A percentile compares a stretch with the other conserved stretches of the same genome.
Evolutionary conservation across 441 rosid genomes (phyloP).

Genomic region (Iberis amara): DNA sequence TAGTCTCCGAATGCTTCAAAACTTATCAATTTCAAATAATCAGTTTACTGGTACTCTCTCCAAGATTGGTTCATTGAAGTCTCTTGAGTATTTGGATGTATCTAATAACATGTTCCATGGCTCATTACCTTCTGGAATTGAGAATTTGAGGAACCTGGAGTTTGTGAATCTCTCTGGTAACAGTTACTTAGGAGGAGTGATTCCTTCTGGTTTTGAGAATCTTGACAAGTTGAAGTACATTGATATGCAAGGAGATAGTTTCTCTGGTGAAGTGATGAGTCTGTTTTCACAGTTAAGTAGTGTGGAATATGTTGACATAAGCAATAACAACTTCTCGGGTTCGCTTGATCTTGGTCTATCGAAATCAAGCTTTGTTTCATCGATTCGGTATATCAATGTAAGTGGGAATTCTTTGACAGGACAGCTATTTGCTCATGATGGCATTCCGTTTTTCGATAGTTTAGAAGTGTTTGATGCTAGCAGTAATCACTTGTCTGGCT

Average conservation of each 20-base stretch:
- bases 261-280: constrained; percentile 64
- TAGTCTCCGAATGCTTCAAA: constrained; percentile 52
- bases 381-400: constrained; percentile 51
- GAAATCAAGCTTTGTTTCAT: constrained; percentile 52
- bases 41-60: constrained; percentile 63
- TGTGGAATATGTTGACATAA: constrained; percentile 53
- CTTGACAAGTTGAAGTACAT: constrained; percentile 50
- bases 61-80: constrained; percentile 42
- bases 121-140: constrained; percentile 43
- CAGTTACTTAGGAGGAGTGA: constrained; percentile 44
- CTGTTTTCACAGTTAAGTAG: constrained; percentile 47
- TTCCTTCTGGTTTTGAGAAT: constrained; percentile 46
- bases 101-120: constrained; percentile 57
- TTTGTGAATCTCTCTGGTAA: constrained; percentile 50
- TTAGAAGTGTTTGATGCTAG: constrained; percentile 86
- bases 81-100: constrained; percentile 55
- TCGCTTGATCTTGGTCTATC: constrained; percentile 67
- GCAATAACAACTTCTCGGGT: constrained; percentile 65
- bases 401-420: constrained; percentile 63
- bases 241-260: constrained; percentile 56
- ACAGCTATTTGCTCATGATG: constrained; percentile 67
- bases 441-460: constrained; percentile 71
- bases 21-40: constrained; percentile 58
- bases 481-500: constrained; percentile 54
- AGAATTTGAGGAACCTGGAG: constrained; percentile 37